Evolutionary conservation across 2,329 filamentous ascomycete genomes (phyloP), one percentile per base, ranked within the genome.

Genomic region (Colletotrichum acutatum): DNA sequence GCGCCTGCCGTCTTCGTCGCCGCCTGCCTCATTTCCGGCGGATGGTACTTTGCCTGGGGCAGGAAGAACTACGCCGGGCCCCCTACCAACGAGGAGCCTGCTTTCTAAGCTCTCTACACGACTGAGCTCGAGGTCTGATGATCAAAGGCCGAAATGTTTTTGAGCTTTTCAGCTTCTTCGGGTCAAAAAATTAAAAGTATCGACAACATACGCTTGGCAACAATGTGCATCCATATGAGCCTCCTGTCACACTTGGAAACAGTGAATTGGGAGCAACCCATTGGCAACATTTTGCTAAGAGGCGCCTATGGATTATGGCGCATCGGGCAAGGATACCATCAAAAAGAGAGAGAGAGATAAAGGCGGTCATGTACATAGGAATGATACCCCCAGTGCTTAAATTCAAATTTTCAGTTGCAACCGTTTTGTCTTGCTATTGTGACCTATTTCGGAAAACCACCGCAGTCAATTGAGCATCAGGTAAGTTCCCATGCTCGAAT

Each of bases 1-100:
- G 92, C 92, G 1, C 90, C 90, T 16, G 92, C 91, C 42, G 92
- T 95, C n/a, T 94, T 94, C 76, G 88, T 92, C 30, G 91, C 86
- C 5, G 92, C 93, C 74, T 87, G 89, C 67, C 61, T 84, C 52
- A 86, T 94, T 70, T 89, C 92, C 1, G 86, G 85, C 11, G 80
- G 83, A 8, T 95, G 92, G 92, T 95, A 95, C 83, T 84, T 90
- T 76, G 86, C 86, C 64, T 93, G 91, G 91, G 92, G 92, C 42
- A 88, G 89, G 82, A 89, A 90, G 82, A 90, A 94, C 82, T 93
- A 93, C 82, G 85, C 85, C 58, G 91, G 91, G 19, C 91, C 90
- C 1, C 89, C 87, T n/a, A 86, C 84, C 52, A 78, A 84, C 69
- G 82, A 82, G 68, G 80, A 37, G 4, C 28, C 82, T 5, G 79